Base-by-base conservation (phyloP, 257 asterid genomes). In the Ilex asprella region DNA sequence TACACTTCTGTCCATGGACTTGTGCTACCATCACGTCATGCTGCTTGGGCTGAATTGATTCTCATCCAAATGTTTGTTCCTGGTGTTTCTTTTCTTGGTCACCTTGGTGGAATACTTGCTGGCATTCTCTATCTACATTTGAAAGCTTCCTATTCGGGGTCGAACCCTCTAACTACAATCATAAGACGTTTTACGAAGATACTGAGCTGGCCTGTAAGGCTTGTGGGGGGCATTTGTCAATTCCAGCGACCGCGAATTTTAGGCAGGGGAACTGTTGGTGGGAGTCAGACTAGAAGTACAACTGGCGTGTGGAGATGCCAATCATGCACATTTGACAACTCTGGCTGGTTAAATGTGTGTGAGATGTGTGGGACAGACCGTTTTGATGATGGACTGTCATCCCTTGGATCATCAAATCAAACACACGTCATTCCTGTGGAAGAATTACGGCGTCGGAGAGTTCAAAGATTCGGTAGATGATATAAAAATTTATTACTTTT, bases 11-110 rank as follows among this genome's bases (percentile, higher is more conserved):
- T 88, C 68, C 79, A 91, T 2, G 97, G 97, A 29, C 30, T 91
- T 10, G 32, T 78, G 82, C 84, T 91, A 56, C 98, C 95, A 16
- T 70, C 95, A 16, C 92, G 95, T 8, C 86, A 75, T 63, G 98
- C 96, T 63, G 98, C 93, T 2, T 91, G 96, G 98, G 96, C 95
- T 9, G 98, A 91, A 69, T 92, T 91, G n/a, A 27, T 86, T 64
- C 79, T 91, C 49, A 62, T 86, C 61, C 96, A 91, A 71, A 84
- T 86, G 97, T 75, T 92, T 31, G 93, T 84, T 4, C 99, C 99
- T 3, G 91, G 91, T 8, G 97, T 81, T 58, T 92, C 99, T 3
- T 92, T 92, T 73, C 86, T 92, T 9, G 99, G 96, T 14, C 96
- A 92, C 69, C 92, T 85, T 16, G 96, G 95, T 8, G 98, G 98